These are phyloP conservation scores for Corymbia calophylla DNA, from an alignment of 441 rosid genomes.

Conservation along the genomic window DNA sequence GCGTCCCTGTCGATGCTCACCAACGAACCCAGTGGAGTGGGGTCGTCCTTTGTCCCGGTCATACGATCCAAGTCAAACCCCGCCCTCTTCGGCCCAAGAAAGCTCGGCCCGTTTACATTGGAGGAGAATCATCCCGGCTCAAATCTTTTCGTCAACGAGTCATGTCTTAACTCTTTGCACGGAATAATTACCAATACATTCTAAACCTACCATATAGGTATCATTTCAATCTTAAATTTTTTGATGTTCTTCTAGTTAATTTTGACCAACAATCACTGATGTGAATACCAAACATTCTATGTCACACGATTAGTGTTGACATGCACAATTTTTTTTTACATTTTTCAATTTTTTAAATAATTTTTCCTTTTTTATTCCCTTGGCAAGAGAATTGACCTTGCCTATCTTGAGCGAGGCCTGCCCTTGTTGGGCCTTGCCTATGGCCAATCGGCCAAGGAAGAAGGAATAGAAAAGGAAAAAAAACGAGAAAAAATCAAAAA, in stretches of 20 bases:
- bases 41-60: not conserved
- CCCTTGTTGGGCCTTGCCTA: rapidly evolving
- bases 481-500: too few relatives aligned
- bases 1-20: not conserved
- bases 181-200: not conserved
- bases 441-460: not conserved
- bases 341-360: rapidly evolving
- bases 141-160: not conserved
- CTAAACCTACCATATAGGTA: too few relatives aligned
- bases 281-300: rapidly evolving
- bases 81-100: not conserved
- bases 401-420: not conserved
- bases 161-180: not conserved
- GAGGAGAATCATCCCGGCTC: not conserved
- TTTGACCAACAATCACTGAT: rapidly evolving
- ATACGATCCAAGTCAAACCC: not conserved
- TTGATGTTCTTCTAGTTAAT: rapidly evolving
- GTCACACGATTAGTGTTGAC: rapidly evolving
- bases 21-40: not conserved
- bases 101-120: not conserved
- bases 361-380: not conserved
- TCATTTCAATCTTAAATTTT: too few relatives aligned
- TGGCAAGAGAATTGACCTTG: rapidly evolving
- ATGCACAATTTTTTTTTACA: rapidly evolving
- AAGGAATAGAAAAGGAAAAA: not conserved